Percentiles rank a stretch among this genome's conserved stretches.
Conservation (phyloP, 345 rosid genomes). For the Camelina sativa region DNA sequence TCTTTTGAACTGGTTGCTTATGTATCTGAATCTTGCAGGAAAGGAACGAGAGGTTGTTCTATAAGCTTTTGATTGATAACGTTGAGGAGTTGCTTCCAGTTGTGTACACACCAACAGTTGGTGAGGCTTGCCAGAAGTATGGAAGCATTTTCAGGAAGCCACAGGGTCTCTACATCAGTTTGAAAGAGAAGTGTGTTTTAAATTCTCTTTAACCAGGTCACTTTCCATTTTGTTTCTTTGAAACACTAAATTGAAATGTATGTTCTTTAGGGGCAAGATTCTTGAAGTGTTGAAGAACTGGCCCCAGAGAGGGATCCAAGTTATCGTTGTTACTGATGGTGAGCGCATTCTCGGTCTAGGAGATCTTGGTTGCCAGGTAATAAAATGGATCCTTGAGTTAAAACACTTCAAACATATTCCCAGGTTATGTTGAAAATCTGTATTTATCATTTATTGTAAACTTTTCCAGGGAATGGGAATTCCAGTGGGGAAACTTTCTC, state of each 20-base stretch:
- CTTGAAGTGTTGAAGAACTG: slow-evolving; percentile 93
- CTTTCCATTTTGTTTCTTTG: slow-evolving; percentile 14
- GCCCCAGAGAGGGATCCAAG: slow-evolving; percentile 94
- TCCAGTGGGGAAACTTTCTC: slow-evolving; percentile 89
- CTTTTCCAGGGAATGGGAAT: slow-evolving; percentile 88
- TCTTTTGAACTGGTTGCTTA: neutral
- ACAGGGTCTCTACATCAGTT: slow-evolving; percentile 94
- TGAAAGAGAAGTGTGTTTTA: slow-evolving; percentile 76
- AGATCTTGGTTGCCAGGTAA: slow-evolving; percentile 99
- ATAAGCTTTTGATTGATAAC: slow-evolving; percentile 90
- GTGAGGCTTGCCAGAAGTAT: slow-evolving; percentile 98
- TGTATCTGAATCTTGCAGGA: slow-evolving; percentile 61
- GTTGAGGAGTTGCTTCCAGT: slow-evolving; percentile 96
- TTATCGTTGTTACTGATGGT: slow-evolving; percentile 96
- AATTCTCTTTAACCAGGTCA: neutral
- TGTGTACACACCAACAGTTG: slow-evolving; percentile 98
- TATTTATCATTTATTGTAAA: neutral
- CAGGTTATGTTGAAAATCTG: neutral
- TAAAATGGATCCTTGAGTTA: slow-evolving; percentile 3
- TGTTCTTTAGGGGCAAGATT: slow-evolving; percentile 72
- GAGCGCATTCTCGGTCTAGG: slow-evolving; percentile 96
- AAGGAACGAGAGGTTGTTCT: slow-evolving; percentile 89
- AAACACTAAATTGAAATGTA: slow-evolving; percentile 34
- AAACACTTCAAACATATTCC: neutral
- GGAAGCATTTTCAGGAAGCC: slow-evolving; percentile 96